These are phyloP conservation scores for Aciculosporium take DNA, from an alignment of 2,329 filamentous ascomycete species.

Conservation along the genomic window DNA sequence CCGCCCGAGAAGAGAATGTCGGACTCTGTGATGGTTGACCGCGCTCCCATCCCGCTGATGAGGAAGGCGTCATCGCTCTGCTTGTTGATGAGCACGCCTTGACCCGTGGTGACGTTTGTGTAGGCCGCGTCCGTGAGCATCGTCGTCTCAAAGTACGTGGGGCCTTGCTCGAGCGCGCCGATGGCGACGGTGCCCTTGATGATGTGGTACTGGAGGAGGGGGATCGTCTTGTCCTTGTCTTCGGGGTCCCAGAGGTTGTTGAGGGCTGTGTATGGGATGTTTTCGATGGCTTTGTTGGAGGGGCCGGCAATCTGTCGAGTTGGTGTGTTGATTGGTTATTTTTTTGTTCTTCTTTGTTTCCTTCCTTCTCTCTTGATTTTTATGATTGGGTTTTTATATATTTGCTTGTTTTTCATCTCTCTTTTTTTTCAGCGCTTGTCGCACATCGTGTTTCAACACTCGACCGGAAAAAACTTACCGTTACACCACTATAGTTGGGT, in stretches of 20 bases:
- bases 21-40: slow-evolving; percentile 25
- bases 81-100: slow-evolving; percentile 32
- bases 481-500: slow-evolving; percentile 28
- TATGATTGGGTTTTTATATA: too few species aligned
- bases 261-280: slow-evolving; percentile 37
- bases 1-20: slow-evolving; percentile 35
- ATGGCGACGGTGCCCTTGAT: slow-evolving; percentile 35
- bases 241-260: slow-evolving; percentile 31
- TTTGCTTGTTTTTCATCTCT: too few species aligned
- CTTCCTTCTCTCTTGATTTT: too few species aligned
- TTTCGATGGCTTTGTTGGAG: slow-evolving; percentile 40
- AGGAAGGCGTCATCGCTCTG: slow-evolving; percentile 29
- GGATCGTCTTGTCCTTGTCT: slow-evolving; percentile 27
- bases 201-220: slow-evolving; percentile 48
- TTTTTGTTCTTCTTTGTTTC: too few species aligned
- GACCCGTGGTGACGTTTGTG: slow-evolving; percentile 35
- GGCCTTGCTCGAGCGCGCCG: slow-evolving; percentile 21
- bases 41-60: slow-evolving; percentile 34
- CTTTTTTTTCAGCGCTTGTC: too few species aligned
- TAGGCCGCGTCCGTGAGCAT: slow-evolving; percentile 27
- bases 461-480: slow-evolving; percentile 22
- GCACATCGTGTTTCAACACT: too few species aligned
- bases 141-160: slow-evolving; percentile 26
- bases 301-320: slow-evolving; percentile 37
- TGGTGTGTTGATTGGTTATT: not conserved